Evolutionary conservation across 1,284 basidiomycete species (phyloP), one percentile per base, ranked within the genome.

Genomic region (Moesziomyces sp.): DNA sequence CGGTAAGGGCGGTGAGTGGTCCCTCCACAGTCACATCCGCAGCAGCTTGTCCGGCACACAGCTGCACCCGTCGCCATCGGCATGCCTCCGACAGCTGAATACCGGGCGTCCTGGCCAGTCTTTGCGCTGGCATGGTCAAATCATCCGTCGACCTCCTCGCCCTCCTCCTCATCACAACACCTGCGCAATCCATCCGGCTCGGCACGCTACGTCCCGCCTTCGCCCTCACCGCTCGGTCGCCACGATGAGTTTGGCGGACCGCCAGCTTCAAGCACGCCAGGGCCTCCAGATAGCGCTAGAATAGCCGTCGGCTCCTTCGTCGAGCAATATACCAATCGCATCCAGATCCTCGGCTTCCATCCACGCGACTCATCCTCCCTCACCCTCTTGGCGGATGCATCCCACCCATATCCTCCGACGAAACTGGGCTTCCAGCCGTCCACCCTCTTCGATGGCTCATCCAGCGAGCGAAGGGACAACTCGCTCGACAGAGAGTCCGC

Each of bases 401-500:
- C 77, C 14, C 83, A 84, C 65, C 83, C 80, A 14, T 84, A 84
- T 59, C 83, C 83, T 18, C 76, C 83, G 0, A 84, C 80, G 0
- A 83, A 82, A 52, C 58, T 84, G 6, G 76, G 74, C 10, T 84
- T 82, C 42, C 83, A 84, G 50, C 83, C 83, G 7, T 76, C 77
- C 0, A 79, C 76, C 3, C 61, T 82, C 9, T 69, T 72, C 23
- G 67, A 70, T 48, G 48, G 70, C 16, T 69, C 78, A 2, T 63
- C 73, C 2, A 61, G 67, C 48, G 68, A 68, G 33, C 52, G 61
- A 16, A 46, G 71, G 14, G 66, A 69, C 10, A 50, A 58, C 3
- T 74, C 71, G 1, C 26, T 64, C 10, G 75, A 71, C 19, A 52
- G 72, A 23, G 66, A 76, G 21, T 56, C 66, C 18, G 52, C 51